Conservation (phyloP, 306 rosid genomes). For the Pyrus communis region DNA sequence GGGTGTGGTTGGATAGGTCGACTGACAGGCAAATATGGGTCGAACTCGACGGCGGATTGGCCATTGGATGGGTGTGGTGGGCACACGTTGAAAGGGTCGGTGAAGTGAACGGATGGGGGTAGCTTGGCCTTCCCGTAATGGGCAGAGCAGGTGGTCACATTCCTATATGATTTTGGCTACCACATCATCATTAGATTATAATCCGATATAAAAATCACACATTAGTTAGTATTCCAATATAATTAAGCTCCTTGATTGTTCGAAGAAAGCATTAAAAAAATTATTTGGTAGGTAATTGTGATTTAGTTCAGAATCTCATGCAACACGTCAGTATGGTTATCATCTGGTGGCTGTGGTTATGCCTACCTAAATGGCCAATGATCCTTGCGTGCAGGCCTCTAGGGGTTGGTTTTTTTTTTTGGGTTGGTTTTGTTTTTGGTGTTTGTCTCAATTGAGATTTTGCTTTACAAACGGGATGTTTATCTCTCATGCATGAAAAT, state of each 20-base stretch:
- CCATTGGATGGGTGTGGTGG: background rate
- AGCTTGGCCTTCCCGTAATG: background rate
- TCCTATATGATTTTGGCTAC: too few species aligned
- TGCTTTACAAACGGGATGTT: too few species aligned
- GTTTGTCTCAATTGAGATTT: too few species aligned
- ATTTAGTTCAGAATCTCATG: background rate
- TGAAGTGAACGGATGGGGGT: background rate
- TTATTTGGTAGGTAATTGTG: background rate
- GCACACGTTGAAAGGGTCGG: background rate
- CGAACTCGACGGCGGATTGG: conserved; percentile 13
- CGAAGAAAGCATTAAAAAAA: background rate
- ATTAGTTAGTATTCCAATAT: too few species aligned
- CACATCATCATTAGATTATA: too few species aligned
- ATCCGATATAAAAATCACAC: too few species aligned
- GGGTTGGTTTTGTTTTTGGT: too few species aligned
- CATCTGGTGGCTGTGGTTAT: background rate
- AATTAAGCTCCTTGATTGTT: background rate
- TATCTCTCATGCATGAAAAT: too few species aligned
- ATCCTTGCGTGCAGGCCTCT: too few species aligned
- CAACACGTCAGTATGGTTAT: background rate
- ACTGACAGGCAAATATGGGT: conserved; percentile 1
- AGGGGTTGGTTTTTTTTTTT: too few species aligned
- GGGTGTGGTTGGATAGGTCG: background rate
- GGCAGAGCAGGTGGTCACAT: background rate
- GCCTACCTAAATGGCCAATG: background rate